phyloP scores from a whole-genome alignment of 1,139 yeast species.

The Entelexis paramagnoliae region DNA sequence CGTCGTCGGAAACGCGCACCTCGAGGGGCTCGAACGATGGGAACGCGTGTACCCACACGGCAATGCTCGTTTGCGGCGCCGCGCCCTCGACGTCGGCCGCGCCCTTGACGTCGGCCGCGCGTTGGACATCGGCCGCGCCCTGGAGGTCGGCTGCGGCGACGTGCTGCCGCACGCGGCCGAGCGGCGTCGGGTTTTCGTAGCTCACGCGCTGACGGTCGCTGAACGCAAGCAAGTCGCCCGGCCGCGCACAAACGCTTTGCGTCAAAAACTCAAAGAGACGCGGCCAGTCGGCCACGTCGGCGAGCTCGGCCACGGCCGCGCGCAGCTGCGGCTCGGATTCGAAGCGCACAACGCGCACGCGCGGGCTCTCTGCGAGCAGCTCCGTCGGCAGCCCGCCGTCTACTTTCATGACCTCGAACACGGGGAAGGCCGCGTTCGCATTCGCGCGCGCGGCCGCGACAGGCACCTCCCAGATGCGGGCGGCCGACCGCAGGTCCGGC shows the following conservation, averaged over 20 bases:
- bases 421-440: constrained; percentile 41
- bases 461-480: constrained; percentile 44
- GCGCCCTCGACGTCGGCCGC: neutral
- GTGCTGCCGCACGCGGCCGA: constrained; percentile 69
- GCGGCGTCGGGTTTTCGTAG: constrained; percentile 91
- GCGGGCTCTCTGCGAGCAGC: neutral
- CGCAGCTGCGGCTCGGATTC: constrained; percentile 12
- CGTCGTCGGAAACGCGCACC: constrained; percentile 32
- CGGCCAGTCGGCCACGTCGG: constrained; percentile 18
- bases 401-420: constrained; percentile 48
- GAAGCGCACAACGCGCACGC: constrained; percentile 4
- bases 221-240: constrained; percentile 69
- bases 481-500: constrained; percentile 62
- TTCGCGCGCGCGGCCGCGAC: constrained; percentile 33
- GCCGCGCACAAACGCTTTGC: constrained; percentile 22
- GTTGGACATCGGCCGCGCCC: too few species aligned
- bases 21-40: constrained; percentile 72
- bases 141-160: constrained; percentile 33
- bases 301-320: constrained; percentile 11
- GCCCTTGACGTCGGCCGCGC: too few species aligned
- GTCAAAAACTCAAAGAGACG: constrained; percentile 7
- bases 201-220: constrained; percentile 55
- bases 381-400: neutral
- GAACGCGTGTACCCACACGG: constrained; percentile 79
- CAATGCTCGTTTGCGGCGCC: constrained; percentile 42